These are phyloP conservation scores for Tylopilus subfusipes DNA, from an alignment of 768 basidiomycete species.

Conservation along the genomic window DNA sequence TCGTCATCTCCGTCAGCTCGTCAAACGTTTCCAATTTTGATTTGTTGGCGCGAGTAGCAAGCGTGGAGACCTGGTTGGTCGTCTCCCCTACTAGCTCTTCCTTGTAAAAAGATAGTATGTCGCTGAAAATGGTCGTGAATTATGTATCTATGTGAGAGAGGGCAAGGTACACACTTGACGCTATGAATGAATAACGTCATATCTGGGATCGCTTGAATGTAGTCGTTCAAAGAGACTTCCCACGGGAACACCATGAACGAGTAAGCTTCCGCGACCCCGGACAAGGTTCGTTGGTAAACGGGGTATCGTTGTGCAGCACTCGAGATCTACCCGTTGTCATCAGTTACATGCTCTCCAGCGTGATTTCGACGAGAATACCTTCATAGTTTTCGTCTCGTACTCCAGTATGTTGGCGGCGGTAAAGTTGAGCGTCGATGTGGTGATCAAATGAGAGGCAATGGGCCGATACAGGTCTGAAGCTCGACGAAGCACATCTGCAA, in stretches of 20 bases:
- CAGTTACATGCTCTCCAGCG: neutral
- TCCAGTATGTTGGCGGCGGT: slow-evolving; percentile 36
- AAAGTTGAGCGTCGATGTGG: slow-evolving; percentile 35
- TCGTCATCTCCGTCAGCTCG: slow-evolving; percentile 26
- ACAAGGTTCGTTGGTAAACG: slow-evolving; percentile 24
- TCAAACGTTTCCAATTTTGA: slow-evolving; percentile 30
- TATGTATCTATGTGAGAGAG: neutral
- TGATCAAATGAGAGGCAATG: slow-evolving; percentile 35
- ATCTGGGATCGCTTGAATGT: slow-evolving; percentile 39
- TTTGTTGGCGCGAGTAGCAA: slow-evolving; percentile 22
- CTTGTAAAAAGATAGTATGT: slow-evolving; percentile 41
- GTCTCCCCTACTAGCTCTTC: slow-evolving; percentile 37
- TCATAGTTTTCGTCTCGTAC: slow-evolving; percentile 27
- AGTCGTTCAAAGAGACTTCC: slow-evolving; percentile 30
- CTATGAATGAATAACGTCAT: slow-evolving; percentile 33
- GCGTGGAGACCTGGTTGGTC: slow-evolving; percentile 34
- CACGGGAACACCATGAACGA: slow-evolving; percentile 35
- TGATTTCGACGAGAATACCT: slow-evolving; percentile 9
- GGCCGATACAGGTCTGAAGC: slow-evolving; percentile 27
- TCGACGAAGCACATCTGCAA: slow-evolving; percentile 33
- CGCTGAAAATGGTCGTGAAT: slow-evolving; percentile 23
- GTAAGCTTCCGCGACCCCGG: slow-evolving; percentile 37
- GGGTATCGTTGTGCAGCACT: slow-evolving; percentile 26
- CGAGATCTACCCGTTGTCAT: slow-evolving; percentile 13
- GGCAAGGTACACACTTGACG: slow-evolving; percentile 32